Evolutionary conservation across 2,329 filamentous ascomycete species (phyloP), one percentile per base, ranked within the genome.

Genomic region (Ramularia endophylla): DNA sequence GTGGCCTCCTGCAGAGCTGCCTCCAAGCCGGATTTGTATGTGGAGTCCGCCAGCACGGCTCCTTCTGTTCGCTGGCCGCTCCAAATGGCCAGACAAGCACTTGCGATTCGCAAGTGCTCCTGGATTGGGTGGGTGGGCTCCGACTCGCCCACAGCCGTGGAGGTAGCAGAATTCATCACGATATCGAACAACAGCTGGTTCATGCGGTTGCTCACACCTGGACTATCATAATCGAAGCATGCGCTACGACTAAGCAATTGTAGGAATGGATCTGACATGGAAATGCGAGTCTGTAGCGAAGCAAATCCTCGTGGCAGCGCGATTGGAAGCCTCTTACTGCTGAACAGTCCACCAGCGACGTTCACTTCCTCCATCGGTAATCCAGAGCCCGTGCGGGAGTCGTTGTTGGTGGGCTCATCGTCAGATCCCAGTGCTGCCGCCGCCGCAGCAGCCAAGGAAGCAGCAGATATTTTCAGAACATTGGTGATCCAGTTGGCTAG

Each of bases 241-340:
- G 59, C 58, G 8, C 57, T 61, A 8, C 58, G 53, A 29, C 56
- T 57, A 19, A 62, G 38, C 4, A 61, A 46, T 4, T 48, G 47
- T 13, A 59, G 44, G 34, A 58, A 53, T 4, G 49, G 43, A n/a
- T 55, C 51, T 1, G 56, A 55, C 5, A 62, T 47, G 4, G 41
- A 34, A 16, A 60, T 50, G 5, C 50, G 44, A 18, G 54, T 47
- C 32, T 58, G 56, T 5, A 62, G 50, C 3, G 40, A 44, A 8
- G 53, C 48, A 33, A 62, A 62, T n/a, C 59, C 59, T 27, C 51
- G 44, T n/a, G 59, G 59, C 20, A 61, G 40, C 13, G 58, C 58
- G n/a, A 58, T 36, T 9, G 59, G 59, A 5, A 62, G 44, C 5
- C 41, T 40, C 9, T 43, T 43, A 9, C 46, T 44, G 35, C 37